Evolutionary conservation across 495 filamentous ascomycete species (phyloP), one percentile per base, ranked within the genome.

Genomic region (Amphirosellinia nigrospora): DNA sequence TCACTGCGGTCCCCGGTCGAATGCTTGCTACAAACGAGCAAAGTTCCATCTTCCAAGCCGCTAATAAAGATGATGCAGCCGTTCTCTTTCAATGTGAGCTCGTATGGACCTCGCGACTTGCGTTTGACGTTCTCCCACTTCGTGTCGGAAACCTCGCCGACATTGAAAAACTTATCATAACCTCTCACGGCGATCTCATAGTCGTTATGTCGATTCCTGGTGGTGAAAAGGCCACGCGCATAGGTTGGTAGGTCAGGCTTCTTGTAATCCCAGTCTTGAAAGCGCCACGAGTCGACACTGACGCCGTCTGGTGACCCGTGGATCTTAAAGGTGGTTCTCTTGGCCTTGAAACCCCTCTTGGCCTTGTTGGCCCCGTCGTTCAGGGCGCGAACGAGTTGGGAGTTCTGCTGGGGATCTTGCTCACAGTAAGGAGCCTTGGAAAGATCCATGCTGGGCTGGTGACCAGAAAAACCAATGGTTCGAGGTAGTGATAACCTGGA

Each of bases 121-220:
- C 80, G 81, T 73, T 91, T 82, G 64, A 99, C 92, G 77, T 92
- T 93, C 19, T 82, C 75, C 96, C 96, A 99, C 67, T 88, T 83
- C 1, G 96, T 98, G 39, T 89, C 85, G 15, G 82, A 76, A 3
- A 94, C 90, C 79, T 99, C 96, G 52, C 86, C 87, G 34, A 92
- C 84, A 75, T 99, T 99, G 89, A 98, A 98, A 84, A 99, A 99
- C 81, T 99, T 99, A 83, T 99, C 96, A 80, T 99, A 99, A 41
- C 96, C 96, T 67, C 96, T 88, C 41, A 89, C 87, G 3, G 85
- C 90, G 66, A 99, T 98, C 79, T 97, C 93, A 19, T 87, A 84
- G 3, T 84, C 82, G 6, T 89, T 89, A 26, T 89, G 82, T 59
- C 83, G 80, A 53, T 84, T 87, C 70, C 79, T 85, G 52, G 89